phyloP scores from a whole-genome alignment of 345 rosid genomes.

The Xanthoceras sorbifolium region DNA sequence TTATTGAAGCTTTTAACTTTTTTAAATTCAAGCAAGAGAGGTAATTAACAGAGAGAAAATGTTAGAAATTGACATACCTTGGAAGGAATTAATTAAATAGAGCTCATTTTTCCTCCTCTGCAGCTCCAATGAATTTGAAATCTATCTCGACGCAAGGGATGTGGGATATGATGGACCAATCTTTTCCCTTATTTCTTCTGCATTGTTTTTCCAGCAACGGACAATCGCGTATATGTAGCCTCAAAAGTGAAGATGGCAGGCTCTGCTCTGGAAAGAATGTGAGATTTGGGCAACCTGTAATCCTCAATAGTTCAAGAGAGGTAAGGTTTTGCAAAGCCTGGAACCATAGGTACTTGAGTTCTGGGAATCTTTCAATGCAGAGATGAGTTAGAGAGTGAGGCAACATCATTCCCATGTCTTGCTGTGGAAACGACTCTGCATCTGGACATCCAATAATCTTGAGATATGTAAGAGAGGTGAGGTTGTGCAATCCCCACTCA shows the following conservation, averaged over 20 bases:
- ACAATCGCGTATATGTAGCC: background rate
- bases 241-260: background rate
- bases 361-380: constrained; percentile 8
- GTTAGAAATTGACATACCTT: too few species aligned
- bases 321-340: constrained; percentile 18
- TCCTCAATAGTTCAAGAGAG: constrained; percentile 14
- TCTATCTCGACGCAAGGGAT: constrained; percentile 19
- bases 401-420: constrained; percentile 24
- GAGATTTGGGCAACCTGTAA: background rate
- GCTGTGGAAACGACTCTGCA: constrained; percentile 17
- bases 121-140: background rate
- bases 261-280: background rate
- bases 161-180: constrained; percentile 24
- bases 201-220: constrained; percentile 19
- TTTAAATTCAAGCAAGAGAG: background rate
- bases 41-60: too few species aligned
- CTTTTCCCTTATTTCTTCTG: constrained; percentile 14
- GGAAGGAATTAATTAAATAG: background rate
- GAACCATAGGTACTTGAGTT: constrained; percentile 1
- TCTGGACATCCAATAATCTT: constrained; percentile 12
- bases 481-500: constrained; percentile 25
- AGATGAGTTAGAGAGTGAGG: constrained; percentile 11
- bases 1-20: too few species aligned
- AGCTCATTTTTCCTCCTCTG: background rate
- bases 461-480: constrained; percentile 11